Evolutionary conservation across 495 filamentous ascomycete species (phyloP).

Genomic region (Daldinia decipiens): DNA sequence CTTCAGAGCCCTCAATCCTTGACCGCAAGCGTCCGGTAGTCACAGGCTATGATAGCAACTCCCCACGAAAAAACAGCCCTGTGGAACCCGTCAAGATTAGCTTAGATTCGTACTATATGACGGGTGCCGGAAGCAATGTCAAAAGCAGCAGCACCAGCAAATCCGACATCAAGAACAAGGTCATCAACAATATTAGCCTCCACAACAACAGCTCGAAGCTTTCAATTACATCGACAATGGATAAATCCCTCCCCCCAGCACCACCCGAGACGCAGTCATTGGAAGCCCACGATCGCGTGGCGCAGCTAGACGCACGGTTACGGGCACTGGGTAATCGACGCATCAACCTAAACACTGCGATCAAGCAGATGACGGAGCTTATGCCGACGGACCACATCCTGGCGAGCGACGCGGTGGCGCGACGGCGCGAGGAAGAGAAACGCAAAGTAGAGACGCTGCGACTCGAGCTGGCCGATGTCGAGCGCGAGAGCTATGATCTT

Average conservation of each 20-base stretch:
- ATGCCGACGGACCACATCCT: constrained; percentile 65
- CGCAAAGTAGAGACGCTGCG: constrained; percentile 74
- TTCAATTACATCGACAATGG: constrained; percentile 14
- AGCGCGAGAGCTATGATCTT: constrained; percentile 84
- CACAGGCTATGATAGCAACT: constrained; percentile 33
- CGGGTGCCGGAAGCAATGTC: constrained; percentile 7
- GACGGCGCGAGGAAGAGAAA: constrained; percentile 73
- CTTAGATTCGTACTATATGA: constrained; percentile 42
- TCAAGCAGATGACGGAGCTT: constrained; percentile 75
- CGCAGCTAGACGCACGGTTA: constrained; percentile 72
- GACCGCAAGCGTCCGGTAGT: constrained; percentile 50
- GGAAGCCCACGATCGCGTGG: constrained; percentile 67
- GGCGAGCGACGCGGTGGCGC: constrained; percentile 55
- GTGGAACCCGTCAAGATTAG: constrained; percentile 44
- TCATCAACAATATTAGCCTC: constrained; percentile 9
- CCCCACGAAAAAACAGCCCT: constrained; percentile 25
- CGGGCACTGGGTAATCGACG: constrained; percentile 72
- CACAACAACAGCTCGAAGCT: background rate
- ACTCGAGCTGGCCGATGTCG: constrained; percentile 79
- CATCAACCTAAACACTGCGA: constrained; percentile 74
- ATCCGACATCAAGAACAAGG: background rate
- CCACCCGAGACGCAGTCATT: constrained; percentile 12
- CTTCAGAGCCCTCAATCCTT: constrained; percentile 54
- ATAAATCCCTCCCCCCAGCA: constrained; percentile 56
- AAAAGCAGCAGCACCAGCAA: constrained; percentile 1